Evolutionary conservation across 768 basidiomycete genomes (phyloP).

Genomic region (Podaxis sp.): DNA sequence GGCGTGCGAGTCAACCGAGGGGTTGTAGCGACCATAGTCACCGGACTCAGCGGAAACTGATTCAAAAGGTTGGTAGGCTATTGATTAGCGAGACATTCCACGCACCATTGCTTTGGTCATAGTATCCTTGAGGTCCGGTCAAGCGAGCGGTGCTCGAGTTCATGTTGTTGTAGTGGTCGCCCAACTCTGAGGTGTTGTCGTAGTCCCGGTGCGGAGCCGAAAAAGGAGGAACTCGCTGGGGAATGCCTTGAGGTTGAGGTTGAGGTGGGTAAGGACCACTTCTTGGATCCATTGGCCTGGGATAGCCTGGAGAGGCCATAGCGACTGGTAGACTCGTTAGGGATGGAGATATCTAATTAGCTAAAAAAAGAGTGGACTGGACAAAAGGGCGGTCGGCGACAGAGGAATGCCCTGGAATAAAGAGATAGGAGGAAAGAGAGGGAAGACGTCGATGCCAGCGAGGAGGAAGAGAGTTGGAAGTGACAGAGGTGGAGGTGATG

Average conservation of each 20-base stretch:
- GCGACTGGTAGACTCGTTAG: conserved; percentile 7
- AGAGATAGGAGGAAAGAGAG: conserved; percentile 10
- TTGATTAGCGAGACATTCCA: not conserved
- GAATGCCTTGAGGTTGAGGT: conserved; percentile 14
- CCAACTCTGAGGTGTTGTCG: conserved; percentile 44
- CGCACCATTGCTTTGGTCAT: conserved; percentile 31
- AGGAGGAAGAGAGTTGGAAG: conserved; percentile 14
- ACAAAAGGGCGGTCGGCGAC: not conserved
- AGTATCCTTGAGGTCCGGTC: conserved; percentile 39
- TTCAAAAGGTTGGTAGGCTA: conserved; percentile 5
- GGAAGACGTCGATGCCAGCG: conserved; percentile 15
- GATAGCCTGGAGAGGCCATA: conserved; percentile 15
- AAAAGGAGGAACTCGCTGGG: conserved; percentile 15
- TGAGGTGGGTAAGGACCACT: conserved; percentile 20
- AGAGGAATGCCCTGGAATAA: not conserved
- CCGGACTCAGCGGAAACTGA: conserved; percentile 19
- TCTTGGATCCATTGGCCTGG: conserved; percentile 15
- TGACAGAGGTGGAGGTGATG: conserved; percentile 18
- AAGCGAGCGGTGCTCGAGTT: conserved; percentile 55
- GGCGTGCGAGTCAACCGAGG: conserved; percentile 58
- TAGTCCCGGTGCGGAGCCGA: conserved; percentile 35
- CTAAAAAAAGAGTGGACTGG: conserved; percentile 17
- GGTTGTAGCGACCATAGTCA: conserved; percentile 43
- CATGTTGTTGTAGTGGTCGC: conserved; percentile 47
- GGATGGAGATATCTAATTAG: not conserved